Conservation (phyloP, 129 eudicot species). For the Centella asiatica region DNA sequence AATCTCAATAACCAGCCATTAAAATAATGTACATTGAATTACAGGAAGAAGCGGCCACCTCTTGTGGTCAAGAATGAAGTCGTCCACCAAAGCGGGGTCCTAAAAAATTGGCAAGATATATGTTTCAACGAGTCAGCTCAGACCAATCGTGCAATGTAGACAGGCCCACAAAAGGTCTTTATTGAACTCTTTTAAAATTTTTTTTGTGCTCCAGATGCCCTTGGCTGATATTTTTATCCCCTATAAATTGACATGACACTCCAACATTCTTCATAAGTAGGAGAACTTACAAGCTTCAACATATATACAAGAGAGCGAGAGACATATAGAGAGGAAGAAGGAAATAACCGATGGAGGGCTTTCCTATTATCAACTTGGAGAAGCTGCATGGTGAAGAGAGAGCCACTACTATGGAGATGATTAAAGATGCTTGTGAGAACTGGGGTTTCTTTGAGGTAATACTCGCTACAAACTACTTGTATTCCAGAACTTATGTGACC, state of each 20-base stretch:
- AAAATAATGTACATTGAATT: background rate
- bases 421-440: slow-evolving; percentile 13
- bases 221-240: background rate
- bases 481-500: background rate
- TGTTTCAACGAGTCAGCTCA: background rate
- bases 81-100: background rate
- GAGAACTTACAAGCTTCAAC: background rate
- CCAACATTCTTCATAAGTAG: background rate
- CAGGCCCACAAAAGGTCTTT: background rate
- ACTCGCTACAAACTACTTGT: background rate
- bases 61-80: background rate
- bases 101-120: background rate
- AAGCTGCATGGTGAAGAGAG: slow-evolving; percentile 13
- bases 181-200: background rate
- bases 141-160: background rate
- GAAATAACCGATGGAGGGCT: slow-evolving; percentile 2
- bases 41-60: slow-evolving; percentile 5
- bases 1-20: background rate
- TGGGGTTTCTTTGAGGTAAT: slow-evolving; percentile 16
- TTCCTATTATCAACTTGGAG: slow-evolving; percentile 10
- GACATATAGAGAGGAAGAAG: background rate
- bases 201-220: background rate
- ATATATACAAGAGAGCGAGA: background rate
- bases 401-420: slow-evolving; percentile 1
- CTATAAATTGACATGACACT: background rate